Evolutionary conservation across 2,329 filamentous ascomycete species (phyloP).

Genomic region (Nectriaceae sp.): DNA sequence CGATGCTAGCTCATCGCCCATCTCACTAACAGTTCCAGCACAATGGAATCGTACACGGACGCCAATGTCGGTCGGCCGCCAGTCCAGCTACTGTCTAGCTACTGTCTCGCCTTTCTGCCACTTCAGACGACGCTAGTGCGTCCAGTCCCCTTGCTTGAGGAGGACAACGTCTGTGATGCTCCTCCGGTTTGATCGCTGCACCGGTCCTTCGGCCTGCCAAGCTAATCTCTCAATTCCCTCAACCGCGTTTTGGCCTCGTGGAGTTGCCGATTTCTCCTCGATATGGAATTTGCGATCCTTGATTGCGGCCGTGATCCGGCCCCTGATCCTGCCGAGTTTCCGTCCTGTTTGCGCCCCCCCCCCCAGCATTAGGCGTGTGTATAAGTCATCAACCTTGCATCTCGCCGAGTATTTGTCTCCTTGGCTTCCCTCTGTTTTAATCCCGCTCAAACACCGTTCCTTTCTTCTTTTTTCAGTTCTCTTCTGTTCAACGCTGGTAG

Average conservation of each 20-base stretch:
- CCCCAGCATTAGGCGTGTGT: constrained; percentile 28
- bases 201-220: neutral
- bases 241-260: neutral
- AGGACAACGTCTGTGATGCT: constrained; percentile 19
- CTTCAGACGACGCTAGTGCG: constrained; percentile 15
- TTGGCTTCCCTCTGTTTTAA: constrained; percentile 32
- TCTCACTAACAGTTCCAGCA: constrained; percentile 2
- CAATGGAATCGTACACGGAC: neutral
- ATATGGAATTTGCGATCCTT: neutral
- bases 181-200: constrained; percentile 25
- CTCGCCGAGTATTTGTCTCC: constrained; percentile 32
- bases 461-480: constrained; percentile 41
- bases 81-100: constrained; percentile 7
- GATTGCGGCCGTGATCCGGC: constrained; percentile 14
- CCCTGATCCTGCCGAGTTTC: constrained; percentile 28
- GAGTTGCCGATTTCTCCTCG: neutral
- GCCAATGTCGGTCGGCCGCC: neutral
- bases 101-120: constrained; percentile 23
- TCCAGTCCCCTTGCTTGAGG: constrained; percentile 16
- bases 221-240: neutral
- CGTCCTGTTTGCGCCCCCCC: constrained; percentile 36
- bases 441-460: constrained; percentile 32
- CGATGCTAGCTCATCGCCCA: neutral
- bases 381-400: constrained; percentile 44
- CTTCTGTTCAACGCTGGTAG: constrained; percentile 49